Evolutionary conservation across 2,329 filamentous ascomycete genomes (phyloP).

Genomic region (Cadophora malorum): DNA sequence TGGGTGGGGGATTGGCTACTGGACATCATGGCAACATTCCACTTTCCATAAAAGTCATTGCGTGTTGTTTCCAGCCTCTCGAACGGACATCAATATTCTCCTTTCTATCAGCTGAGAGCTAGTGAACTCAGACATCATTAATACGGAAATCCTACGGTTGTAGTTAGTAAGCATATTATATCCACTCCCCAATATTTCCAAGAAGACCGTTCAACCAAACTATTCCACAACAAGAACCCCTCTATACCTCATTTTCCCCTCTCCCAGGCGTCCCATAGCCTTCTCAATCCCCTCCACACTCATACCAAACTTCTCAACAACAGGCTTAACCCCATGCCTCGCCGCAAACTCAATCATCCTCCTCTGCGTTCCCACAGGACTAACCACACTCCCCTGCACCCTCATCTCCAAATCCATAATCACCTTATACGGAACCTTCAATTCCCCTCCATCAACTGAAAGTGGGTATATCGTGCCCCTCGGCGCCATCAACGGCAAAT

Average conservation of each 20-base stretch:
- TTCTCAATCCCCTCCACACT: conserved; percentile 23
- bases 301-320: conserved; percentile 32
- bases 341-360: conserved; percentile 36
- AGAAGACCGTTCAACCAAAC: too few species aligned
- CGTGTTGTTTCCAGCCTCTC: too few species aligned
- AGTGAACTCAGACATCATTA: too few species aligned
- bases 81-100: too few species aligned
- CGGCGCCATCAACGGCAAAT: conserved; percentile 46
- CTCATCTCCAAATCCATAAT: neutral
- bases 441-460: conserved; percentile 58
- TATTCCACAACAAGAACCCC: conserved; percentile 27
- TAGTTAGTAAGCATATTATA: too few species aligned
- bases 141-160: too few species aligned
- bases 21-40: too few species aligned
- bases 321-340: conserved; percentile 27
- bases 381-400: conserved; percentile 24
- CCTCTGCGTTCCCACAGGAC: conserved; percentile 19
- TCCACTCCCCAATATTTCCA: too few species aligned
- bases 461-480: conserved; percentile 59
- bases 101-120: too few species aligned
- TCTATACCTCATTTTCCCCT: conserved; percentile 33
- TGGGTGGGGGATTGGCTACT: too few species aligned
- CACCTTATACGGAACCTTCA: conserved; percentile 52
- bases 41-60: too few species aligned
- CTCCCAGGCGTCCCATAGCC: conserved; percentile 26